Evolutionary conservation across 805 yeast genomes (phyloP).

Genomic region (Saturnispora saitoi): DNA sequence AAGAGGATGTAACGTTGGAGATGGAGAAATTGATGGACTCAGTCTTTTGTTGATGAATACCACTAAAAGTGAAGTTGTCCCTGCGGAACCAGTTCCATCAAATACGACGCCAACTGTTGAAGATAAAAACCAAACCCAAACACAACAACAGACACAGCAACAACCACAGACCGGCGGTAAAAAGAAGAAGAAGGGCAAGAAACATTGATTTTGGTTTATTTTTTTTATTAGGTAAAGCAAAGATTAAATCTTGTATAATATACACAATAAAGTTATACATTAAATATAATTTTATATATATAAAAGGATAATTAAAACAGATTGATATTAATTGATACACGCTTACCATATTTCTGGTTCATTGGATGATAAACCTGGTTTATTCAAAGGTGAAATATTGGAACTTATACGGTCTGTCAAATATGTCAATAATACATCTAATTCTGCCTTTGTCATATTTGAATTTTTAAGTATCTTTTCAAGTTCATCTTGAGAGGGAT

Average conservation of each 20-base stretch:
- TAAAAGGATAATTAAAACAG: not conserved
- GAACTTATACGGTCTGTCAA: not conserved
- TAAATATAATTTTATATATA: not conserved
- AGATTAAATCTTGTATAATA: constrained; percentile 6
- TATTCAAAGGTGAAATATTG: not conserved
- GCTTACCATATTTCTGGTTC: constrained; percentile 2
- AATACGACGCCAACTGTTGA: not conserved
- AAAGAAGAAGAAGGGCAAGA: constrained; percentile 21
- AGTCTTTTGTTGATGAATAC: constrained; percentile 20
- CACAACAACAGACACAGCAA: not conserved
- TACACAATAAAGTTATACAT: not conserved
- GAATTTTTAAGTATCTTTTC: not conserved
- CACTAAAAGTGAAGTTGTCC: constrained; percentile 14
- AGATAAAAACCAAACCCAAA: not conserved
- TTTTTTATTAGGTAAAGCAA: not conserved
- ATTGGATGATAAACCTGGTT: not conserved
- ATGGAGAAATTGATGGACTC: constrained; percentile 22
- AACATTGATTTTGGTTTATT: constrained; percentile 2
- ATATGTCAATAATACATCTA: constrained; percentile 3
- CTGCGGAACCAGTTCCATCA: not conserved
- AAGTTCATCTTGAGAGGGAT: not conserved
- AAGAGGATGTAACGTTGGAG: constrained; percentile 30
- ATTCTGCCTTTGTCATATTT: not conserved
- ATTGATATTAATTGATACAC: not conserved
- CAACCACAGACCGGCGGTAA: constrained; percentile 8